Conservation (phyloP, 257 asterid species). For the Solanum chiquidenum region DNA sequence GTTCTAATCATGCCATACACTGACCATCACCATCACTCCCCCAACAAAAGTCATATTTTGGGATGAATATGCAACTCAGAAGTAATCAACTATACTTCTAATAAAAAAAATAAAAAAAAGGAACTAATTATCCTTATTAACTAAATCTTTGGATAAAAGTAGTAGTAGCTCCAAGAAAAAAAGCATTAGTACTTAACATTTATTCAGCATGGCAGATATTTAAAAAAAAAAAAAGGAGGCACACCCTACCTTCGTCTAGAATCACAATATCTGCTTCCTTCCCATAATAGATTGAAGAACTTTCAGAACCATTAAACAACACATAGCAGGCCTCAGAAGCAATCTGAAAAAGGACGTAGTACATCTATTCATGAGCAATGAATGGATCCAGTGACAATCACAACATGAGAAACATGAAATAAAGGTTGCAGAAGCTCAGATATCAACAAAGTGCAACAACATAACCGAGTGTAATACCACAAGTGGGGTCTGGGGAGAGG, state of each 20-base stretch:
- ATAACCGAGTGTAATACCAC: neutral
- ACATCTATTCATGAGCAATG: neutral
- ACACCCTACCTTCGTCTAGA: slow-evolving; percentile 56
- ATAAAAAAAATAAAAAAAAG: neutral
- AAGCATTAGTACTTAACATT: neutral
- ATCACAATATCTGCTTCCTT: slow-evolving; percentile 33
- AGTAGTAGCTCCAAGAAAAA: neutral
- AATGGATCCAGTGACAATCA: neutral
- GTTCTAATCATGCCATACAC: neutral
- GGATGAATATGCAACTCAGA: neutral
- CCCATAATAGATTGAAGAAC: slow-evolving; percentile 38
- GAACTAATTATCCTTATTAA: neutral
- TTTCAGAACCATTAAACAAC: slow-evolving; percentile 49
- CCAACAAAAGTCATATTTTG: neutral
- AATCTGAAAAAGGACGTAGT: slow-evolving; percentile 18
- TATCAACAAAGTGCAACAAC: neutral
- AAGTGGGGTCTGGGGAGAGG: neutral
- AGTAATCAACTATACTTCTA: neutral
- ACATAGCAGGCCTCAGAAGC: slow-evolving; percentile 38
- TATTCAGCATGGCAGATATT: neutral
- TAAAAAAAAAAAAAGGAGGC: neutral
- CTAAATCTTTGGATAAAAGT: neutral
- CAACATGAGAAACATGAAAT: neutral
- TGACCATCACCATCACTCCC: neutral
- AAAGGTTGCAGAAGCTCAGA: neutral